phyloP scores from a whole-genome alignment of 2,329 filamentous ascomycete species.

The Neofusicoccum kwambonambiense region DNA sequence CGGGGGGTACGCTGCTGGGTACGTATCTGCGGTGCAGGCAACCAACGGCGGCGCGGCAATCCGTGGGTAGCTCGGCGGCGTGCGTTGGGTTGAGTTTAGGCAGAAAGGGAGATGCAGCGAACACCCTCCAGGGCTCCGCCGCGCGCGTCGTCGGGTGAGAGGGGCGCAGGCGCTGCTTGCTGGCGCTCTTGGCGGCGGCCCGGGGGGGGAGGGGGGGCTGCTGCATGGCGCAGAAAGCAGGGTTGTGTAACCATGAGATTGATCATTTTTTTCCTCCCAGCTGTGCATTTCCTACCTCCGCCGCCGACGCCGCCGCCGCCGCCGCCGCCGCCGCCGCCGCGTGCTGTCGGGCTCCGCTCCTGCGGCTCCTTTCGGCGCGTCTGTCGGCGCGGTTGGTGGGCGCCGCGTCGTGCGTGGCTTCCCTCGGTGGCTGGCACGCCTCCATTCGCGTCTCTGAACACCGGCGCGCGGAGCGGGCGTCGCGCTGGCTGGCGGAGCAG shows the following conservation, averaged over 20 bases:
- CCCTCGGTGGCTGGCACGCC: background rate
- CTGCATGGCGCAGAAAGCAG: conserved; percentile 10
- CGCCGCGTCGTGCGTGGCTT: background rate
- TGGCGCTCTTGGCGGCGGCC: conserved; percentile 2
- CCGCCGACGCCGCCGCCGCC: background rate
- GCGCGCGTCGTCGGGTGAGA: conserved; percentile 3
- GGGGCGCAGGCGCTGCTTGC: background rate
- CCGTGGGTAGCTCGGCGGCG: background rate
- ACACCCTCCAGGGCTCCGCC: background rate
- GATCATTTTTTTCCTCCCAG: background rate
- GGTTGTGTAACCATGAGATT: conserved; percentile 16
- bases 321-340: background rate
- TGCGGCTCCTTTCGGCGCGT: background rate
- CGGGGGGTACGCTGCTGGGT: background rate
- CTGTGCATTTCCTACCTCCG: background rate
- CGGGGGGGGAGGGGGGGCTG: background rate
- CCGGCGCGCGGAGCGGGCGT: conserved; percentile 11
- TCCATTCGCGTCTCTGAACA: background rate
- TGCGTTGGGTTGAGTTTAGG: background rate
- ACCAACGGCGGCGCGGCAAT: background rate
- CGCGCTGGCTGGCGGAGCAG: background rate
- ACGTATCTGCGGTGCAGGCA: background rate
- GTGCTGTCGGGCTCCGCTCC: background rate
- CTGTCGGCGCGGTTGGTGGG: background rate
- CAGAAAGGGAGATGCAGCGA: background rate